Evolutionary conservation across 768 basidiomycete genomes (phyloP).

Genomic region (Mycena alexandri): DNA sequence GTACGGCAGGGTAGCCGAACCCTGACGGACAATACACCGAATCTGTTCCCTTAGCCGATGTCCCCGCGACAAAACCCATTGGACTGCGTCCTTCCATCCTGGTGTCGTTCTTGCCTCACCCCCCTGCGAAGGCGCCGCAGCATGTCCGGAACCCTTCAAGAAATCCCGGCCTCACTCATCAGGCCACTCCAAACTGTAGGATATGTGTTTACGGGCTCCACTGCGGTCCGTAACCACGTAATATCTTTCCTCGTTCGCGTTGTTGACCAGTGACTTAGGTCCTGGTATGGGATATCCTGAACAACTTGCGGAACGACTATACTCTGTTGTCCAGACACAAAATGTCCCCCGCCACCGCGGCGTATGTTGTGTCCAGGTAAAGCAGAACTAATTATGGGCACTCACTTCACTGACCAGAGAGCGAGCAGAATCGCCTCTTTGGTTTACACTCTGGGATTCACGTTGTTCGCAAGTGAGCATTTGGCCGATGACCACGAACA

Average conservation of each 20-base stretch:
- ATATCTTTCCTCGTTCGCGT: conserved; percentile 9
- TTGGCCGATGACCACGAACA: neutral
- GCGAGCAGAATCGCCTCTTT: conserved; percentile 18
- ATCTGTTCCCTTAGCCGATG: conserved; percentile 10
- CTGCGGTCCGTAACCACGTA: conserved; percentile 15
- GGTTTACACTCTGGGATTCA: conserved; percentile 20
- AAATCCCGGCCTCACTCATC: conserved; percentile 12
- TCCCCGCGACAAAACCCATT: conserved; percentile 10
- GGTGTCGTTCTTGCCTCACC: conserved; percentile 8
- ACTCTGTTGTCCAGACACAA: conserved; percentile 15
- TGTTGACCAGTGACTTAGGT: conserved; percentile 10
- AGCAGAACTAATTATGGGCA: conserved; percentile 4
- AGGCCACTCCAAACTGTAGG: conserved; percentile 9
- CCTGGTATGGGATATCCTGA: conserved; percentile 19
- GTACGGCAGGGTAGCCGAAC: conserved; percentile 12
- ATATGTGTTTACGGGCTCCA: conserved; percentile 16
- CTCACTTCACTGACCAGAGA: conserved; percentile 9
- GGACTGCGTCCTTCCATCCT: conserved; percentile 3
- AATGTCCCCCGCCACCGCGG: conserved; percentile 36
- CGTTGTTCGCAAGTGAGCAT: conserved; percentile 41
- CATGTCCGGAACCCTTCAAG: conserved; percentile 14
- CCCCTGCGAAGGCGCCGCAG: conserved; percentile 10
- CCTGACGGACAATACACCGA: conserved; percentile 3
- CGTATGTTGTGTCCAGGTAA: conserved; percentile 40
- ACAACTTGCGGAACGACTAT: conserved; percentile 19